A percentile compares a stretch with the other conserved stretches of the same genome.
These are phyloP conservation scores for Citrus sinensis DNA, from an alignment of 345 rosid genomes.

Conservation along the genomic window DVS_A1.0 CM039161.1:21265001-21265500, in stretches of 20 bases:
- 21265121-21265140: neutral
- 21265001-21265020: neutral
- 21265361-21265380: neutral
- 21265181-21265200: neutral
- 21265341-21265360: neutral
- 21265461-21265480: neutral
- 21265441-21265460: neutral
- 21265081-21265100: neutral
- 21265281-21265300: neutral
- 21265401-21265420: neutral
- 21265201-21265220: neutral
- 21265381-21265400: neutral
- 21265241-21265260: neutral
- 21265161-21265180: neutral
- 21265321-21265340: neutral
- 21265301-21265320: neutral
- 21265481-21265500: neutral
- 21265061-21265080: neutral
- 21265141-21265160: neutral
- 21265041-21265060: neutral
- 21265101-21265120: conserved; percentile 1
- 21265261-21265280: neutral
- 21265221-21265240: too few relatives aligned
- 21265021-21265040: neutral
- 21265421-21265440: neutral